Evolutionary conservation across 192 early-diverging fungal species (phyloP), one percentile per base, ranked within the genome.

Genomic region (Backusella tarrabulga): DNA sequence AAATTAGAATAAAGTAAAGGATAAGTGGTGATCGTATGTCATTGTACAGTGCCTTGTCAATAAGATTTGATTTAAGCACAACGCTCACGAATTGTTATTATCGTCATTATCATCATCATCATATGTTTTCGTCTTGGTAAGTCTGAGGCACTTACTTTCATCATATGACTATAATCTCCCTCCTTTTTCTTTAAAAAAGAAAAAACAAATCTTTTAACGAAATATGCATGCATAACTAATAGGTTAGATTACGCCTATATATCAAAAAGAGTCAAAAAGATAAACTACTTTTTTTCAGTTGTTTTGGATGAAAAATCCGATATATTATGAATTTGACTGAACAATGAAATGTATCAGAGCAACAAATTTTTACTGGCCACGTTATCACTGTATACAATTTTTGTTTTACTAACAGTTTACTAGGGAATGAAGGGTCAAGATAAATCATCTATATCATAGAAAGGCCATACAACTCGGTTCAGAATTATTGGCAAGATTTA

Each of bases 111-210:
- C 17, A 26, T 9, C 21, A 29, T 21, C n/a, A 56, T 63, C 56
- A 63, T 63, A 29, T 63, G 26, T 63, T 21, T 60, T 60, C 9
- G 21, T 63, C 26, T 63, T 63, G 26, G 11, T 14, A 29, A 63
- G 26, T 23, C 21, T 29, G 56, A 63, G 23, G 4, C 15, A 63
- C 23, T 63, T 29, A 63, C 23, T 63, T 63, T 0, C 56, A 63
- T 63, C 56, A 63, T 63, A 63, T 63, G 56, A 63, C 12, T 56
- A 56, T 63, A 63, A 63, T 63, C 23, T 63, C 56, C 56, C 56
- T 63, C 56, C 56, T 63, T 63, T 63, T 63, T 50, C 6, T 29
- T 60, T 63, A 56, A 56, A 32, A 32, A 32, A 56, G 21, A 56
- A 56, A 56, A 56, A 56, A 12, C 4, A 56, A 21, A 9, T 8